Evolutionary conservation across 225 moss, liverwort and hornwort genomes (phyloP).

Genomic region (Antitrichia curtipendula): DNA sequence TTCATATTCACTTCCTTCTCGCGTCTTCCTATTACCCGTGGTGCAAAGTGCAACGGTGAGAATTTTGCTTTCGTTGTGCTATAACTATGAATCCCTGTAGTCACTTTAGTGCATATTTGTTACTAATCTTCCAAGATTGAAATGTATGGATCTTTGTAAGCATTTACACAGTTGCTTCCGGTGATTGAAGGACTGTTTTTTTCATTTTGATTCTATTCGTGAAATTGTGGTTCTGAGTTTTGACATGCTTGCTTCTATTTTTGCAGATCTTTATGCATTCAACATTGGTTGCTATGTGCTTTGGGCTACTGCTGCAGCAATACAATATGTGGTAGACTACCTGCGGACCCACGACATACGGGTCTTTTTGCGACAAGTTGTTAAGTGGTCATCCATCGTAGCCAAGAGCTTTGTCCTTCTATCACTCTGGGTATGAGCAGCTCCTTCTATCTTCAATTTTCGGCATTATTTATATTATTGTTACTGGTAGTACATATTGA

Average conservation of each 20-base stretch:
- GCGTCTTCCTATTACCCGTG: conserved; percentile 73
- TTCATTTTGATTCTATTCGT: neutral
- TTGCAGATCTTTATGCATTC: conserved; percentile 94
- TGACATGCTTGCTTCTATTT: neutral
- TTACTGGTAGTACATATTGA: neutral
- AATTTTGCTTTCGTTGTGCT: neutral
- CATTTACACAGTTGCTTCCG: neutral
- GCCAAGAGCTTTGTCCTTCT: conserved; percentile 89
- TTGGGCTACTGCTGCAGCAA: conserved; percentile 86
- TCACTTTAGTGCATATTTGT: neutral
- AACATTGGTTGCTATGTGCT: conserved; percentile 95
- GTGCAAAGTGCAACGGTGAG: conserved; percentile 96
- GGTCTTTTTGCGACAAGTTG: conserved; percentile 75
- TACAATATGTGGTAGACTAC: conserved; percentile 81
- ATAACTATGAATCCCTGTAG: neutral
- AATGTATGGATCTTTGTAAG: neutral
- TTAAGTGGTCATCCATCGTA: conserved; percentile 95
- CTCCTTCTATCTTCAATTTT: neutral
- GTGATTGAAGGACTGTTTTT: neutral
- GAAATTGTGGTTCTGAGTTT: neutral
- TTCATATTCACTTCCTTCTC: conserved; percentile 72
- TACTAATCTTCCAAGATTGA: neutral
- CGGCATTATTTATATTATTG: neutral
- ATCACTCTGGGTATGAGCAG: conserved; percentile 69
- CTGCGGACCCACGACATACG: conserved; percentile 74